phyloP scores from a whole-genome alignment of 2,329 filamentous ascomycete genomes.

The Calonectria montana region DNA sequence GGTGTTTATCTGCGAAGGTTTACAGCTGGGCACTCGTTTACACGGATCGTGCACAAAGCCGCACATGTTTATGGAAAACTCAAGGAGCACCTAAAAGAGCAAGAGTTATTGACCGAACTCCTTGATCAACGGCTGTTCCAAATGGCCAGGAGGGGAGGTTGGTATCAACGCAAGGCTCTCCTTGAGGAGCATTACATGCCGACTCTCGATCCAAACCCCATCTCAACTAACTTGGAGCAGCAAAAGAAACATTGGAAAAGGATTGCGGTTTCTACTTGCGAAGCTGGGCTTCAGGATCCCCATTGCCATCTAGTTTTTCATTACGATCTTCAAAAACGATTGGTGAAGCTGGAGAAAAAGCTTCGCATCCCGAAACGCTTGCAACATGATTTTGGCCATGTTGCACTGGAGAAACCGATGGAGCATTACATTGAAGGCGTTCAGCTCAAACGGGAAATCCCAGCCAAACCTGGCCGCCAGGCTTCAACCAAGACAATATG shows the following conservation, averaged over 20 bases:
- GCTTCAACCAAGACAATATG: conserved; percentile 82
- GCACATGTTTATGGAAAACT: conserved; percentile 82
- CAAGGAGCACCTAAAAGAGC: conserved; percentile 83
- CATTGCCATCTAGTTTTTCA: conserved; percentile 94
- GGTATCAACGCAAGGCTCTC: conserved; percentile 96
- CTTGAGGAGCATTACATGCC: conserved; percentile 97
- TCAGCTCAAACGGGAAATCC: conserved; percentile 74
- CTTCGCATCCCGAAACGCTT: conserved; percentile 85
- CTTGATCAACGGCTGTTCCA: conserved; percentile 88
- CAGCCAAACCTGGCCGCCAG: conserved; percentile 51
- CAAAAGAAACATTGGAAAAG: conserved; percentile 88
- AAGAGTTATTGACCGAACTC: conserved; percentile 78
- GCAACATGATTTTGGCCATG: conserved; percentile 94
- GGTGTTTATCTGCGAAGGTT: conserved; percentile 90
- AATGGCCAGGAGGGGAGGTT: conserved; percentile 82
- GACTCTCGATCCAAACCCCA: conserved; percentile 60
- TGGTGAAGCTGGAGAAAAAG: conserved; percentile 89
- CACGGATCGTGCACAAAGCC: conserved; percentile 90
- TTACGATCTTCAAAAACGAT: conserved; percentile 92
- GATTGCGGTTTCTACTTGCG: conserved; percentile 82
- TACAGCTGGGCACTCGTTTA: conserved; percentile 93
- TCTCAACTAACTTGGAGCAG: conserved; percentile 52
- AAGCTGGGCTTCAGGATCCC: conserved; percentile 85
- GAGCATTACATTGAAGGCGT: conserved; percentile 83
- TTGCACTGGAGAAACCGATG: conserved; percentile 78